Base-by-base conservation (phyloP, 106 monocot genomes). In the Cymbidium sinense region DNA sequence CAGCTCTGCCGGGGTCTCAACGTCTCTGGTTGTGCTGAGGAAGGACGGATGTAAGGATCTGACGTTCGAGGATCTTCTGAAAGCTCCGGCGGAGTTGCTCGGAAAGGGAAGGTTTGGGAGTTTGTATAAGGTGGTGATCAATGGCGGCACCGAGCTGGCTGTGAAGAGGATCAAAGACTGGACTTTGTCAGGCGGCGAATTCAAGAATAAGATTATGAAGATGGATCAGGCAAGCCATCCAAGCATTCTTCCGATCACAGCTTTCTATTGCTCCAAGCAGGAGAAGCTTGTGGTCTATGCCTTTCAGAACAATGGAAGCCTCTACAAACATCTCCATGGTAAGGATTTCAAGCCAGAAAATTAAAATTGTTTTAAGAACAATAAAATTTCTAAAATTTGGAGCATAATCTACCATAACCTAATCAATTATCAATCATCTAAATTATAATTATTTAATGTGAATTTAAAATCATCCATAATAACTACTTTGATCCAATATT, bases 281-380 rank as follows among this genome's bases (percentile, higher is more conserved):
- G 89, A 89, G 82, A 89, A 89, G 70, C 84, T 89, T 27, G 79
- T 86, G 47, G 89, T 89, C 0, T 89, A 89, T 27, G 86, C 86
- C 80, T 86, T 54, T 43, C 82, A 79, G 77, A 80, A 43, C 15
- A 82, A 84, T 74, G 86, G 89, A n/a, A 89, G 86, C 82, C 89
- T 89, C 70, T 80, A 80, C 70, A 80, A 62, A 13, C 84, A 82
- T 25, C 80, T 89, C 1, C 89, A 82, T 50, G 89, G 84, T 89
- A 83, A 47, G 76, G 13, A 28, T 75, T 75, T 65, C 47, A 47
- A 47, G 15, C 13, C 2, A 47, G 10, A 47, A 47, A 15, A 47
- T n/a, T 2, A 47, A 47, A 3, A 39, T 39, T 0, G 2, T 47
- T 47, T 47, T 47, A 47, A 47, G 10, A 47, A 47, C 47, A 47